These are phyloP conservation scores for Byssothecium circinans DNA, from an alignment of 2,329 filamentous ascomycete genomes.

Conservation along the genomic window DNA sequence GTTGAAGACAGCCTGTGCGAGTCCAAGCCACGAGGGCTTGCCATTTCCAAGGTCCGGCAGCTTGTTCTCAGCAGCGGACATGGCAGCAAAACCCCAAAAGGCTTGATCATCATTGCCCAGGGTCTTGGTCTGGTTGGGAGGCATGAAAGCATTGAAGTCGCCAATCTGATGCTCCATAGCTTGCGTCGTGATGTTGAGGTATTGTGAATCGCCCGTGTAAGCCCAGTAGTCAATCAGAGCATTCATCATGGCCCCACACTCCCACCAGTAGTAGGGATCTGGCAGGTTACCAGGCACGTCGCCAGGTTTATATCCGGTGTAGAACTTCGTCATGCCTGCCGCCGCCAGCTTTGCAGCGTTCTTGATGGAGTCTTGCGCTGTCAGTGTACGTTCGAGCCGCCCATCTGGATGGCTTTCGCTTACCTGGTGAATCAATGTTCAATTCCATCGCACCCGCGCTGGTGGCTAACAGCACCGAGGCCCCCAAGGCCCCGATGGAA, in stretches of 20 bases:
- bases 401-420: not conserved
- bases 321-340: conserved; percentile 64
- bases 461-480: conserved; percentile 35
- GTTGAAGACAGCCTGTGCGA: conserved; percentile 74
- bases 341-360: conserved; percentile 63
- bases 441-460: conserved; percentile 36
- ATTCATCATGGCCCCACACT: conserved; percentile 46
- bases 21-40: conserved; percentile 64
- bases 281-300: conserved; percentile 61
- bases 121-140: conserved; percentile 64
- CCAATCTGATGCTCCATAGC: conserved; percentile 77
- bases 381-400: conserved; percentile 13
- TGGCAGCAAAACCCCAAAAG: conserved; percentile 61
- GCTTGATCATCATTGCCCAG: conserved; percentile 61
- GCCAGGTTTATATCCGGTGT: conserved; percentile 63
- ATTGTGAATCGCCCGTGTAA: conserved; percentile 45
- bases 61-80: conserved; percentile 59
- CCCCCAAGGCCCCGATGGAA: conserved; percentile 32
- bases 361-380: conserved; percentile 60
- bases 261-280: conserved; percentile 49
- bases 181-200: conserved; percentile 43
- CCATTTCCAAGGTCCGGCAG: conserved; percentile 51
- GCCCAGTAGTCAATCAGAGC: conserved; percentile 48
- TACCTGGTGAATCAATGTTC: conserved; percentile 34
- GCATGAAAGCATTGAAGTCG: conserved; percentile 74